Percentiles rank a stretch among this genome's conserved stretches.
These are phyloP conservation scores for Coprinopsis sp. DNA, from an alignment of 768 basidiomycete genomes.

Conservation along the genomic window DNA sequence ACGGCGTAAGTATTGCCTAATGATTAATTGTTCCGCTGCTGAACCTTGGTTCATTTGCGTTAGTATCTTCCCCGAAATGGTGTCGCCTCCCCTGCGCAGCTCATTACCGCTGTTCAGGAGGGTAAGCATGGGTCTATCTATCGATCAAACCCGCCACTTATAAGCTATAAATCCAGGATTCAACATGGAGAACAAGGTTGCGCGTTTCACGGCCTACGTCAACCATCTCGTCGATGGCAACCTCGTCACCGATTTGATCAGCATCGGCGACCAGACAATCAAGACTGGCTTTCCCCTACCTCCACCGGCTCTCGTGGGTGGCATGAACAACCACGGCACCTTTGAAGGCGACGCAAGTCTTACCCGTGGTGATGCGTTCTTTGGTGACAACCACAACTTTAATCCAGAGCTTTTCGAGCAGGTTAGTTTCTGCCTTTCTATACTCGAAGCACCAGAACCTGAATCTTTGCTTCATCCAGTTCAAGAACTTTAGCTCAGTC, in stretches of 20 bases:
- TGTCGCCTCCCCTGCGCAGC: conserved; percentile 6
- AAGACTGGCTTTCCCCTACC: conserved; percentile 14
- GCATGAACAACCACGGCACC: conserved; percentile 14
- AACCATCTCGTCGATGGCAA: conserved; percentile 14
- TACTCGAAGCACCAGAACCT: neutral
- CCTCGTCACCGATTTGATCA: conserved; percentile 12
- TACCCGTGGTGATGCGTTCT: conserved; percentile 12
- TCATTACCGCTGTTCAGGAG: conserved; percentile 12
- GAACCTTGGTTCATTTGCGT: neutral
- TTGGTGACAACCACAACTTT: conserved; percentile 16
- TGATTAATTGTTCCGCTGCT: neutral
- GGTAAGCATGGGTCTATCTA: conserved; percentile 1
- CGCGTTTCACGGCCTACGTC: conserved; percentile 13
- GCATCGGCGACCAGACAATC: conserved; percentile 13
- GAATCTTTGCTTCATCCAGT: neutral
- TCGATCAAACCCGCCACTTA: neutral
- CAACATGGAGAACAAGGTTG: conserved; percentile 15
- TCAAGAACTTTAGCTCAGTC: conserved; percentile 9
- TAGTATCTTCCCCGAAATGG: conserved; percentile 10
- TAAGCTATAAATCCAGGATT: conserved; percentile 7
- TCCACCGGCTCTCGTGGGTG: conserved; percentile 13
- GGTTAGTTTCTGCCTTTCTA: conserved; percentile 6
- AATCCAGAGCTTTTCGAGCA: conserved; percentile 16
- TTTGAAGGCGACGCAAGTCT: conserved; percentile 13
- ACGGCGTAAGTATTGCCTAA: conserved; percentile 11